These are phyloP conservation scores for Fibroporia radiculosa DNA, from an alignment of 768 basidiomycete species.

Conservation along the genomic window DNA sequence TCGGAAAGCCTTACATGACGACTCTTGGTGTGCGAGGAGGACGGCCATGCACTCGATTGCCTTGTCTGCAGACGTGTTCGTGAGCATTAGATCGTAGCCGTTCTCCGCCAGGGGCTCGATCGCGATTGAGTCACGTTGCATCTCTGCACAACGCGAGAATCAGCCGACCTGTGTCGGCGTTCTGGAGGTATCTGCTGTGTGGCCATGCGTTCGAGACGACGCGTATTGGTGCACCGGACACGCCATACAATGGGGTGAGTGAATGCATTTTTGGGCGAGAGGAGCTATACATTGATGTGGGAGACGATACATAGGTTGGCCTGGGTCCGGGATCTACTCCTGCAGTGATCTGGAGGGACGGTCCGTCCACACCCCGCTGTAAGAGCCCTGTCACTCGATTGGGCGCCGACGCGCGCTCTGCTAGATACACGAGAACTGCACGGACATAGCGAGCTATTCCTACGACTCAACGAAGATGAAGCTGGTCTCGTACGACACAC, in stretches of 20 bases:
- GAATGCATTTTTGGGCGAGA: no score
- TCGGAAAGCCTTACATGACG: no score
- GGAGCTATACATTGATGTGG: background rate
- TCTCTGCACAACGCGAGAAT: no score
- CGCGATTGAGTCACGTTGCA: no score
- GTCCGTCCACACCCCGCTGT: background rate
- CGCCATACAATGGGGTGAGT: conserved; percentile 59
- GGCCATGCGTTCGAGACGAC: conserved; percentile 69
- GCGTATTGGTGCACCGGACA: conserved; percentile 56
- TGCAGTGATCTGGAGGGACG: conserved; percentile 51
- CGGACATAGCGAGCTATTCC: conserved; percentile 69
- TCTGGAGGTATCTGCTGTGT: no score
- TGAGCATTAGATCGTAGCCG: no score
- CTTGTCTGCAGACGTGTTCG: no score
- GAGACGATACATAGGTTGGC: conserved; percentile 40
- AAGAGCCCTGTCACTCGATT: background rate
- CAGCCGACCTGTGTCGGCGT: no score
- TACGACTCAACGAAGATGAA: conserved; percentile 62
- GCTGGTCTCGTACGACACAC: conserved; percentile 73
- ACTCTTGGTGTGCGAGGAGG: no score
- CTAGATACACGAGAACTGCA: conserved; percentile 55
- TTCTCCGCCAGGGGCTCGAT: no score
- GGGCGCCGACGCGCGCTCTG: background rate
- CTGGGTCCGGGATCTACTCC: conserved; percentile 71
- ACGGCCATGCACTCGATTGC: no score